Base-by-base conservation (phyloP, 2,329 filamentous ascomycete genomes). In the Akanthomyces dipterigenus region DNA sequence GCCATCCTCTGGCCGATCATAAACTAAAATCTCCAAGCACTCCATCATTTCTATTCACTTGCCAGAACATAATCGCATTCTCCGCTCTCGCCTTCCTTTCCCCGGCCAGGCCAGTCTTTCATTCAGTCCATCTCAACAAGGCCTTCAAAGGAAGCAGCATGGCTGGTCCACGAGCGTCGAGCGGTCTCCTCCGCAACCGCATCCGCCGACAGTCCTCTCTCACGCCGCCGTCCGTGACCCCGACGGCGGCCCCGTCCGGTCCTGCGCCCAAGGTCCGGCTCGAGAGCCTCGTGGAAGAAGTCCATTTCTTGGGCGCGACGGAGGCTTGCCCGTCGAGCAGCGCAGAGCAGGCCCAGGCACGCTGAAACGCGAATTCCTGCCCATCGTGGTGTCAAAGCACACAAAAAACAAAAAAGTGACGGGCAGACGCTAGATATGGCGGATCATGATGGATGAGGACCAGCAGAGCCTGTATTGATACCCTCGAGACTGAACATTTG, bases 91-190 rank as follows among this genome's bases (percentile, higher is more conserved):
- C 11, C 8, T 34, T 9, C 31, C 31, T 9, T 11, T 8, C 36
- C 16, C 36, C 36, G 16, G 12, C 31, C 5, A 31, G 36, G 36
- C 36, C 36, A 48, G 22, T 24, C 20, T 5, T 26, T 48, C 22
- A 0, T 24, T 50, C 3, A 34, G 8, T 34, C 11, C 8, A n/a
- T n/a, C n/a, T 24, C 1, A 12, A 31, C 1, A 20, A 34, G 24
- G 3, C 14, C 11, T 7, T 7, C n/a, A 11, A 5, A 49, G 18
- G 5, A 40, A 49, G 45, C 36, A 50, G 11, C 42, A 65, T 65
- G 65, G 46, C 65, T 24, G 36, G 63, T 54, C 62, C 64, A 24
- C 61, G 60, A 62, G 60, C 61, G 3, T 62, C 63, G 3, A 61
- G 46, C 56, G 62, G 59, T 31, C 42, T 64, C 48, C 61, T 65